These are phyloP conservation scores for Citrus mangshanensis DNA, from an alignment of 345 rosid genomes.

Conservation along the genomic window DNA sequence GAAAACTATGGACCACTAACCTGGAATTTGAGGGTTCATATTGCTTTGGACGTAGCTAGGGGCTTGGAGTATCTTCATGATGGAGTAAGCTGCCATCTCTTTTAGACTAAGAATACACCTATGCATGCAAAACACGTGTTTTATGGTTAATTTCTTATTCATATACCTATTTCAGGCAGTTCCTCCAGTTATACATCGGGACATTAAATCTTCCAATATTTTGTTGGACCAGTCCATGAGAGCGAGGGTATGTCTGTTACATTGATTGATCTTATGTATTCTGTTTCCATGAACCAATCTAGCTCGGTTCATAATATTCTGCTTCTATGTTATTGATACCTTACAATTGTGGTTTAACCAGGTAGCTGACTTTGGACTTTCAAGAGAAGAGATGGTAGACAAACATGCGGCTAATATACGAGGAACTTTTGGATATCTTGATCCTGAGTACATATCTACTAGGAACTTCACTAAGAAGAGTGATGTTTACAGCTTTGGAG, in stretches of 20 bases:
- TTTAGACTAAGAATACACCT: not conserved
- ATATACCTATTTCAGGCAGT: slow-evolving; percentile 58
- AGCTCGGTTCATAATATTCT: not conserved
- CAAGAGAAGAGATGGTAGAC: slow-evolving; percentile 92
- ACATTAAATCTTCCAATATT: slow-evolving; percentile 93
- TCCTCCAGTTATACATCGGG: slow-evolving; percentile 96
- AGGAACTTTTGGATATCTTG: slow-evolving; percentile 97
- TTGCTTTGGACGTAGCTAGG: slow-evolving; percentile 89
- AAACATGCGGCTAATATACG: slow-evolving; percentile 70
- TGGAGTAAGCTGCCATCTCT: slow-evolving; percentile 57
- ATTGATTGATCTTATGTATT: not conserved
- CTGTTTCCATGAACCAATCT: not conserved
- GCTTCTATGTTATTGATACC: not conserved
- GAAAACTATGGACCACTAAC: slow-evolving; percentile 51
- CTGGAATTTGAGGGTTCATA: slow-evolving; percentile 87
- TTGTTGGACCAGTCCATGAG: slow-evolving; percentile 92
- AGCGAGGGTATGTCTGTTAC: slow-evolving; percentile 70
- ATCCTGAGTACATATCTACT: slow-evolving; percentile 91
- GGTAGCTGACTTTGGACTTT: slow-evolving; percentile 99
- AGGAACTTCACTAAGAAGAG: slow-evolving; percentile 88
- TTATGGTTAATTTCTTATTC: not conserved
- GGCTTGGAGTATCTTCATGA: slow-evolving; percentile 99
- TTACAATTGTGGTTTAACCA: slow-evolving; percentile 24
- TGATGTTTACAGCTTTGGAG: slow-evolving; percentile 96
- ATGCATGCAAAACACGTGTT: not conserved